These are phyloP conservation scores for Nepenthes mirabilis DNA, from an alignment of 148 eudicot genomes.

Conservation along the genomic window DNA sequence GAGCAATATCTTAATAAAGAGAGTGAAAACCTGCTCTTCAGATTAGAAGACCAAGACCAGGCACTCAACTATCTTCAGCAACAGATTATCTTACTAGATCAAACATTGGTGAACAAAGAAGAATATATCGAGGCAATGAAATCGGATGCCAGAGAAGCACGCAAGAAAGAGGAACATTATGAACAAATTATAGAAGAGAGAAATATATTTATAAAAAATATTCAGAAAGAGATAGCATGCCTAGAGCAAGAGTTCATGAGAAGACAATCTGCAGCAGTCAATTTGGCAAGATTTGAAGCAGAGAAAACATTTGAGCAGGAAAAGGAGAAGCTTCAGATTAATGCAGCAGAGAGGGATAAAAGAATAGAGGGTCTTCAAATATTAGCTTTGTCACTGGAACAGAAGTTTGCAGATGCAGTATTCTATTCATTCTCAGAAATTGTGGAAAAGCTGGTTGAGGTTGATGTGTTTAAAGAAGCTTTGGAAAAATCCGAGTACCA, in stretches of 20 bases:
- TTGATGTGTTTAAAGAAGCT: conserved; percentile 27
- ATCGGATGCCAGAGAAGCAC: conserved; percentile 19
- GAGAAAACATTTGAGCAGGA: conserved; percentile 23
- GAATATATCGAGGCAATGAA: conserved; percentile 16
- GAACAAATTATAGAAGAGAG: conserved; percentile 22
- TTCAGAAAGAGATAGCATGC: conserved; percentile 23
- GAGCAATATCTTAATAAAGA: conserved; percentile 21
- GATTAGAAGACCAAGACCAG: conserved; percentile 27
- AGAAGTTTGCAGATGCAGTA: conserved; percentile 11
- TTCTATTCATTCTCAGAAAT: conserved; percentile 17
- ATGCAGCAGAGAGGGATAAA: conserved; percentile 27
- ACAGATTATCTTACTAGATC: conserved; percentile 18
- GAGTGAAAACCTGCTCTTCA: conserved; percentile 20
- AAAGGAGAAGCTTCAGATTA: conserved; percentile 20
- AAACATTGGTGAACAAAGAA: conserved; percentile 17
- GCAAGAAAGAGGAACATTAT: conserved; percentile 22
- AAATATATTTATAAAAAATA: conserved; percentile 17
- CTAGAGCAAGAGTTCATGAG: conserved; percentile 21
- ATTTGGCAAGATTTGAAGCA: conserved; percentile 20
- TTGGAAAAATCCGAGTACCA: conserved; percentile 21
- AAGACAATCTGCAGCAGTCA: conserved; percentile 17
- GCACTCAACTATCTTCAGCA: conserved; percentile 21
- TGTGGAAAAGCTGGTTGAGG: conserved; percentile 25
- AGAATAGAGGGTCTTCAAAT: conserved; percentile 21
- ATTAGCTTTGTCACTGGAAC: conserved; percentile 18